Evolutionary conservation across 2,329 filamentous ascomycete species (phyloP).

Genomic region (Nigrospora osmanthi): DNA sequence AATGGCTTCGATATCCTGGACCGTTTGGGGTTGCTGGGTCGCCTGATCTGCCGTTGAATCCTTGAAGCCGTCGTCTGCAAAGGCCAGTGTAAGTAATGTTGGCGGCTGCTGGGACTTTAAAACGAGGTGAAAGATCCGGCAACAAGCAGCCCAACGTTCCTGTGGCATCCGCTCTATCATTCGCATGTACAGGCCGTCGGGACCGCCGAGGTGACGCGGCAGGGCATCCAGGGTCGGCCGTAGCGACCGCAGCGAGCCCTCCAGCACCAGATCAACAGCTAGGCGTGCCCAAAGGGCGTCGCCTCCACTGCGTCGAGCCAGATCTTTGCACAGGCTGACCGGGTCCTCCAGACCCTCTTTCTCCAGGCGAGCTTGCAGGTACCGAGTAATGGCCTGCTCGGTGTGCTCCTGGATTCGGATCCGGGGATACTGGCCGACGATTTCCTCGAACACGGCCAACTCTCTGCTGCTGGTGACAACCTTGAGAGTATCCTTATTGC

Average conservation of each 20-base stretch:
- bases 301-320: constrained; percentile 2
- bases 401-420: constrained; percentile 4
- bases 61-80: constrained; percentile 18
- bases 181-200: constrained; percentile 23
- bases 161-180: constrained; percentile 19
- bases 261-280: constrained; percentile 3
- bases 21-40: constrained; percentile 9
- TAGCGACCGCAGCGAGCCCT: constrained; percentile 17
- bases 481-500: constrained; percentile 14
- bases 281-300: constrained; percentile 5
- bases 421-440: background rate
- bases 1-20: constrained; percentile 11
- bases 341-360: constrained; percentile 2
- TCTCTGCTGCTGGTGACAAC: constrained; percentile 2
- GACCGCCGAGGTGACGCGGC: constrained; percentile 19
- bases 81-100: constrained; percentile 19
- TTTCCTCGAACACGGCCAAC: constrained; percentile 2
- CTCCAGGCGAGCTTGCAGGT: constrained; percentile 3
- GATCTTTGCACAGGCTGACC: constrained; percentile 1
- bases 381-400: constrained; percentile 1
- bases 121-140: constrained; percentile 20
- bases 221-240: constrained; percentile 18
- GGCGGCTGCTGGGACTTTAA: constrained; percentile 21
- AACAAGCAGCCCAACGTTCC: constrained; percentile 16
- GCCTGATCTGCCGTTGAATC: constrained; percentile 11